Conservation (phyloP, 495 filamentous ascomycete genomes). For the Hypoxylon trugodes region DNA sequence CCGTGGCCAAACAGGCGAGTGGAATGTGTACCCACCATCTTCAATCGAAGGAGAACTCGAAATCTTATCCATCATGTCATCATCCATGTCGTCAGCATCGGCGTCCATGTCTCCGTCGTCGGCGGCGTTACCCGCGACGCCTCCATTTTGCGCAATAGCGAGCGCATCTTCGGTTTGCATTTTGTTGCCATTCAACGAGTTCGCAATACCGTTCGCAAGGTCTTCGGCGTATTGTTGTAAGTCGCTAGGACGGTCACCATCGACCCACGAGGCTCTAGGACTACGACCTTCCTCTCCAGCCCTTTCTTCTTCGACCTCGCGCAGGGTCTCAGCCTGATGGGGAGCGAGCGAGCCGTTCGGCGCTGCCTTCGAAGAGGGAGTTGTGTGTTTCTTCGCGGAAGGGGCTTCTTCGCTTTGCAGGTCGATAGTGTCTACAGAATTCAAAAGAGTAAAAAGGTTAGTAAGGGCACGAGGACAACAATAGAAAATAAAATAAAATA, state of each 20-base stretch:
- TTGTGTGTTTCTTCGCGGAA: slow-evolving; percentile 78
- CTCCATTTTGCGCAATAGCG: slow-evolving; percentile 64
- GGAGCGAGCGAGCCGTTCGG: slow-evolving; percentile 69
- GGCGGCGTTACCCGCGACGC: slow-evolving; percentile 60
- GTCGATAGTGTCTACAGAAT: slow-evolving; percentile 86
- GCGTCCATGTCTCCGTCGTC: slow-evolving; percentile 78
- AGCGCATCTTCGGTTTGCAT: slow-evolving; percentile 63
- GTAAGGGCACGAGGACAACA: slow-evolving; percentile 24
- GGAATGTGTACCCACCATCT: slow-evolving; percentile 80
- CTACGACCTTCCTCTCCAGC: slow-evolving; percentile 69
- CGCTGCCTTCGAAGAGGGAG: slow-evolving; percentile 42
- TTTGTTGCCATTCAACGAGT: slow-evolving; percentile 56
- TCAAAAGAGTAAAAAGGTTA: slow-evolving; percentile 33
- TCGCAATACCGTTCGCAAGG: slow-evolving; percentile 55
- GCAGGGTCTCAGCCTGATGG: slow-evolving; percentile 84
- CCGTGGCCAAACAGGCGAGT: slow-evolving; percentile 47
- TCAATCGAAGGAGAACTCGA: slow-evolving; percentile 98
- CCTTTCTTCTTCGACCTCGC: slow-evolving; percentile 77
- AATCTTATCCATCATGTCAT: slow-evolving; percentile 96
- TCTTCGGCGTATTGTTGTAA: slow-evolving; percentile 61
- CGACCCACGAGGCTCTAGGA: slow-evolving; percentile 59
- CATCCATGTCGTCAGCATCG: slow-evolving; percentile 73
- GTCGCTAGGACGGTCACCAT: slow-evolving; percentile 58
- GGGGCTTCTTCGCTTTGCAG: slow-evolving; percentile 85
- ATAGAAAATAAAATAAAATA: slow-evolving; percentile 23